phyloP scores from a whole-genome alignment of 306 rosid species.

The Elaeagnus macrophylla region DNA sequence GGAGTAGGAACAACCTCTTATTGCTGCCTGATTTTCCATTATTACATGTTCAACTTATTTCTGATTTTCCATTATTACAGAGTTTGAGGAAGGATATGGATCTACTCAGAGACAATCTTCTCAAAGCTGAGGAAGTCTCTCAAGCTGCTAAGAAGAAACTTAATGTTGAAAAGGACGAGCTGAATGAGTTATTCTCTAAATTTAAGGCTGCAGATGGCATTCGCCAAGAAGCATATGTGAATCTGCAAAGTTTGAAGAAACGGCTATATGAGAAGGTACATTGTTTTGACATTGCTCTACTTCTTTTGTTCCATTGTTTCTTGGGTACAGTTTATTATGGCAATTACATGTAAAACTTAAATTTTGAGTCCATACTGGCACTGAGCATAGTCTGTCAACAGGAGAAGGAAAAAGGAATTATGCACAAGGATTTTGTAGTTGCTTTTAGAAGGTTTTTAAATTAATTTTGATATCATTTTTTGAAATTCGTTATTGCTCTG shows the following conservation, averaged over 20 bases:
- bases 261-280: slow-evolving; percentile 55
- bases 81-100: slow-evolving; percentile 57
- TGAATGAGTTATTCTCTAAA: slow-evolving; percentile 34
- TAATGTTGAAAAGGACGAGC: slow-evolving; percentile 30
- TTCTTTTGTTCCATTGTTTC: neutral
- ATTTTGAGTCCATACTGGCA: too few relatives aligned
- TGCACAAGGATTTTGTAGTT: too few relatives aligned
- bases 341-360: too few relatives aligned
- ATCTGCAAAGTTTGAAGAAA: slow-evolving; percentile 49
- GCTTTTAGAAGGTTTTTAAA: too few relatives aligned
- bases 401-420: too few relatives aligned
- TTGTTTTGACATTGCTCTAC: slow-evolving; percentile 1
- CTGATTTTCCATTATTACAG: slow-evolving; percentile 29
- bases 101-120: slow-evolving; percentile 43
- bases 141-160: slow-evolving; percentile 50
- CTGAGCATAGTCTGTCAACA: too few relatives aligned
- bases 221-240: slow-evolving; percentile 69
- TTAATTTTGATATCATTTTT: neutral
- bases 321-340: neutral
- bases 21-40: neutral
- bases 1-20: neutral
- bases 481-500: neutral
- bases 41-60: neutral
- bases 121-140: slow-evolving; percentile 43
- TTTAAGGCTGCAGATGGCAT: slow-evolving; percentile 53